phyloP scores from a whole-genome alignment of 2,329 filamentous ascomycete genomes.

The Ophiostoma novo-ulmi region DNA sequence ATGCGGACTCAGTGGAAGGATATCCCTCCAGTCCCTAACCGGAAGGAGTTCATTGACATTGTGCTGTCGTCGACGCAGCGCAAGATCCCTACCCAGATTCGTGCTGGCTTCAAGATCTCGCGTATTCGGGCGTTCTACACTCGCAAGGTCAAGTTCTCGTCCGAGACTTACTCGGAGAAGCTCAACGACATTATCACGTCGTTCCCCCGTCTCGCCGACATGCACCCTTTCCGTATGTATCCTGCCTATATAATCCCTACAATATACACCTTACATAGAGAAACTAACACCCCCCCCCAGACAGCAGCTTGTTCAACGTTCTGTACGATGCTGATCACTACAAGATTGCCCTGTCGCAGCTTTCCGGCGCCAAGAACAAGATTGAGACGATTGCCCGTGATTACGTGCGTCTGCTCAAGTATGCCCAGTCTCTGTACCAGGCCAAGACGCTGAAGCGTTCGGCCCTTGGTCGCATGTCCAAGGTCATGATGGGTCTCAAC shows the following conservation, averaged over 20 bases:
- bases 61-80: constrained; percentile 90
- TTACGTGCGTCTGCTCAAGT: constrained; percentile 85
- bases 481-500: constrained; percentile 88
- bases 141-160: constrained; percentile 95
- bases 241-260: too few species aligned
- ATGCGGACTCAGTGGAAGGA: constrained; percentile 50
- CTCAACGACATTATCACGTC: constrained; percentile 84
- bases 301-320: constrained; percentile 82
- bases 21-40: constrained; percentile 82
- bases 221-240: constrained; percentile 80
- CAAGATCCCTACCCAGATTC: constrained; percentile 81
- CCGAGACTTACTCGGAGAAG: constrained; percentile 81
- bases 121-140: constrained; percentile 93
- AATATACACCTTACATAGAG: background rate
- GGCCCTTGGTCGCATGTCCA: constrained; percentile 95
- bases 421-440: constrained; percentile 94
- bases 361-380: constrained; percentile 91
- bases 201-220: constrained; percentile 87
- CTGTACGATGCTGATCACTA: constrained; percentile 99
- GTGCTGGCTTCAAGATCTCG: constrained; percentile 91
- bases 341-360: constrained; percentile 89
- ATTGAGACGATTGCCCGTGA: constrained; percentile 95
- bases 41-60: constrained; percentile 96
- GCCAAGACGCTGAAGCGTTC: constrained; percentile 98
- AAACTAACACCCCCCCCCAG: constrained; percentile 27